phyloP scores from a whole-genome alignment of 192 early-diverging fungal genomes.

The Spinellus fusiger region DNA sequence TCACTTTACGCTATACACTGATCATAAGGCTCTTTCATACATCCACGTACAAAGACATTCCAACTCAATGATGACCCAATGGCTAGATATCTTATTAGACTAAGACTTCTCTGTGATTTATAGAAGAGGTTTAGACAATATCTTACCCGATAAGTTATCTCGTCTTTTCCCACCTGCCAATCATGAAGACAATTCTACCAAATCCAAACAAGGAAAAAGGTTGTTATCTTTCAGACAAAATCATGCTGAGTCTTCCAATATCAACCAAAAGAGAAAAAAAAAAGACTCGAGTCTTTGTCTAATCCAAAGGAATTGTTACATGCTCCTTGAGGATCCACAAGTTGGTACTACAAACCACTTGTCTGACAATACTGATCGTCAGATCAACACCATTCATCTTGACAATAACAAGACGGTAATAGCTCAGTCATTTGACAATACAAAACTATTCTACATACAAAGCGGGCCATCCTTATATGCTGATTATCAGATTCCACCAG shows the following conservation, averaged over 20 bases:
- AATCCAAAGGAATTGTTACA: no score
- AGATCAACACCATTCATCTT: no score
- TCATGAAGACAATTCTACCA: not conserved
- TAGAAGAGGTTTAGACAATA: conserved; percentile 19
- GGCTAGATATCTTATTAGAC: conserved; percentile 25
- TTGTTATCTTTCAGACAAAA: no score
- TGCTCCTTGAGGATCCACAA: no score
- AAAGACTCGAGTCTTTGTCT: no score
- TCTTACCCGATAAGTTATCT: conserved; percentile 29
- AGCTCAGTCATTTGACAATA: not conserved
- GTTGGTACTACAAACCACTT: no score
- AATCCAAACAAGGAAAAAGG: not conserved
- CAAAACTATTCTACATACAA: not conserved
- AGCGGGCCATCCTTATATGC: not conserved
- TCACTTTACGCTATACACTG: conserved; percentile 29
- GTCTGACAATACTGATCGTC: no score
- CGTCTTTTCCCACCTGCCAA: conserved; percentile 6
- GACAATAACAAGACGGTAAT: no score
- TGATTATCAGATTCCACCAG: not conserved
- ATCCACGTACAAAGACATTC: conserved; percentile 18
- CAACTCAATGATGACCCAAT: conserved; percentile 20
- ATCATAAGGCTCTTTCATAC: conserved; percentile 28
- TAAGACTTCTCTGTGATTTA: conserved; percentile 26
- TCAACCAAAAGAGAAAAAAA: not conserved
- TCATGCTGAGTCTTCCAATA: not conserved